Conservation (phyloP, 177 flowering plant genomes). For the Vitis hybrid region DNA sequence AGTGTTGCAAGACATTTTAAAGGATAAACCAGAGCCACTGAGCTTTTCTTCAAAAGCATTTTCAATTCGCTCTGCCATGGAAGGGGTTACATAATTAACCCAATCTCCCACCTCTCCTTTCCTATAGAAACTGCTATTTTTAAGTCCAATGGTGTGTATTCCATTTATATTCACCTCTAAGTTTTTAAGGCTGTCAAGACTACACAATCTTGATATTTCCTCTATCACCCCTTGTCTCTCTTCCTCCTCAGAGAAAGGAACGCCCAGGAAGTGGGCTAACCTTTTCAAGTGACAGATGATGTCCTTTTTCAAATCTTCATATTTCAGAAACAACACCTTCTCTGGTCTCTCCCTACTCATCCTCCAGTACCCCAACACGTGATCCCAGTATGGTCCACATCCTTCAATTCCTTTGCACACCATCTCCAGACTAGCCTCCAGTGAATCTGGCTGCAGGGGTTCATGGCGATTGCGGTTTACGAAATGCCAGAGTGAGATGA, state of each 20-base stretch:
- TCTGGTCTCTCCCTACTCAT: constrained; percentile 12
- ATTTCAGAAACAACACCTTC: constrained; percentile 17
- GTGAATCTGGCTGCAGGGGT: background rate
- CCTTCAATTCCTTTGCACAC: background rate
- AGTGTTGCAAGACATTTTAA: constrained; percentile 9
- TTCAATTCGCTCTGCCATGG: constrained; percentile 19
- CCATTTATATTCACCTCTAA: constrained; percentile 20
- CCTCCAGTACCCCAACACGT: constrained; percentile 8
- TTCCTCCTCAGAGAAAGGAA: constrained; percentile 21
- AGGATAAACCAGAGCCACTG: constrained; percentile 16
- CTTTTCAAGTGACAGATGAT: background rate
- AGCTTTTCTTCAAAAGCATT: constrained; percentile 26
- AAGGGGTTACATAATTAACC: constrained; percentile 24
- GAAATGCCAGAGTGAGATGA: constrained; percentile 6
- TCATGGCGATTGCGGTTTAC: background rate
- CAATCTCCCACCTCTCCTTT: constrained; percentile 40
- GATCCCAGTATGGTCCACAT: constrained; percentile 16
- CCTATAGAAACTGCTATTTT: constrained; percentile 10
- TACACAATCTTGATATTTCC: constrained; percentile 21
- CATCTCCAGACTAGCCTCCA: constrained; percentile 12
- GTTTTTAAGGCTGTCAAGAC: constrained; percentile 21
- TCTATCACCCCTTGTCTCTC: constrained; percentile 17
- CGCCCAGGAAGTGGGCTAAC: constrained; percentile 21
- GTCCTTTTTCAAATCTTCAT: constrained; percentile 23
- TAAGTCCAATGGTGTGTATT: constrained; percentile 22